A percentile compares a stretch with the other conserved stretches of the same genome.
Evolutionary conservation across 345 rosid genomes (phyloP).

Genomic region (Brassica nigra): DNA sequence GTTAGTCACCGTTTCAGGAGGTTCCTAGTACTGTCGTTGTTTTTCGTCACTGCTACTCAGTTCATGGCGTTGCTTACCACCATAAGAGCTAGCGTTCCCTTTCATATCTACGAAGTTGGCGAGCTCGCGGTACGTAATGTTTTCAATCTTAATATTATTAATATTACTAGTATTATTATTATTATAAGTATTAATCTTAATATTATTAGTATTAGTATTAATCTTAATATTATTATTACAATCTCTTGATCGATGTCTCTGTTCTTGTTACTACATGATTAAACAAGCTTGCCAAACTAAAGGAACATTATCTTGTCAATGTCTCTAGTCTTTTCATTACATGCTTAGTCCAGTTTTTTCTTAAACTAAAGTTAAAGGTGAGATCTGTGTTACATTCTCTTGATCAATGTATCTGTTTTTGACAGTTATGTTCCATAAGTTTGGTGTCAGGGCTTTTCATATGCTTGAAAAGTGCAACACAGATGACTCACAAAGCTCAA

Average conservation of each 20-base stretch:
- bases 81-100: conserved; percentile 54
- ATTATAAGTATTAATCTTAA: no score
- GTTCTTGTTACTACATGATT: no score
- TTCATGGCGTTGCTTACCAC: conserved; percentile 62
- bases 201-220: no score
- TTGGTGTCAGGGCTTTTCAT: conserved; percentile 78
- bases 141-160: no score
- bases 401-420: conserved; percentile 22
- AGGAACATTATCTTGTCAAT: not conserved
- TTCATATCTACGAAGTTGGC: conserved; percentile 74
- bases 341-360: not conserved
- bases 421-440: conserved; percentile 76
- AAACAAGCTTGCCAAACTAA: no score
- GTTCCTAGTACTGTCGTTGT: conserved; percentile 57
- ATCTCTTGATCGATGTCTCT: no score
- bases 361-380: not conserved
- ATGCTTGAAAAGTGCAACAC: conserved; percentile 81
- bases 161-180: no score
- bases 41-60: conserved; percentile 80
- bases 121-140: conserved; percentile 47
- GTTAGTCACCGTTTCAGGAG: conserved; percentile 82
- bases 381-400: not conserved
- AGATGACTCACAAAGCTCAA: conserved; percentile 80
- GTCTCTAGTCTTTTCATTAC: not conserved
- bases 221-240: no score